A percentile compares a stretch with the other conserved stretches of the same genome.
phyloP scores from a whole-genome alignment of 1,284 basidiomycete genomes.

The Microbotryomycetes sp. region DNA sequence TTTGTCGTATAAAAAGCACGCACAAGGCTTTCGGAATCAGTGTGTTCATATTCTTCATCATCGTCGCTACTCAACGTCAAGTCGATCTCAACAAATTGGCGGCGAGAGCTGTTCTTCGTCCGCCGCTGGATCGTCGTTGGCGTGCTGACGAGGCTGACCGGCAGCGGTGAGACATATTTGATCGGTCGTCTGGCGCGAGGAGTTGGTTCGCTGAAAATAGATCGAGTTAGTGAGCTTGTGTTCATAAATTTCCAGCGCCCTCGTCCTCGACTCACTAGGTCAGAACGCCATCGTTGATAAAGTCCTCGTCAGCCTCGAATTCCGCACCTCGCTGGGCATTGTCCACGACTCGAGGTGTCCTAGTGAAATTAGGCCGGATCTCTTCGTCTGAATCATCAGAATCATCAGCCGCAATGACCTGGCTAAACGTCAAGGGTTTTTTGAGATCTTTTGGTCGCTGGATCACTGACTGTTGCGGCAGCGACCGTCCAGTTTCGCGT shows the following conservation, averaged over 20 bases:
- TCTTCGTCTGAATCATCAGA: background rate
- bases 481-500: no score
- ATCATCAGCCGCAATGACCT: background rate
- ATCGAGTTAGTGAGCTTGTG: background rate
- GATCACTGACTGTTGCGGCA: no score
- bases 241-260: no score
- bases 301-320: slow-evolving; percentile 5
- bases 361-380: background rate
- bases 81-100: slow-evolving; percentile 20
- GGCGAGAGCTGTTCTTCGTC: background rate
- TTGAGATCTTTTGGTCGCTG: background rate
- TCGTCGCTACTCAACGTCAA: slow-evolving; percentile 16
- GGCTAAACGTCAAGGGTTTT: background rate
- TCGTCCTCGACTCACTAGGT: slow-evolving; percentile 25
- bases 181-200: slow-evolving; percentile 12
- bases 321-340: no score
- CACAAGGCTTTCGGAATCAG: no score
- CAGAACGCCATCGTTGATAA: slow-evolving; percentile 15
- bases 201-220: slow-evolving; percentile 16
- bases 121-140: background rate
- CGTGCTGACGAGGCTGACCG: background rate
- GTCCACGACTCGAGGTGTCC: background rate
- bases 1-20: no score
- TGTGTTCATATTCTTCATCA: slow-evolving; percentile 3
- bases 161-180: background rate